Evolutionary conservation across 768 basidiomycete species (phyloP).

Genomic region (Tephrocybe sp.): DNA sequence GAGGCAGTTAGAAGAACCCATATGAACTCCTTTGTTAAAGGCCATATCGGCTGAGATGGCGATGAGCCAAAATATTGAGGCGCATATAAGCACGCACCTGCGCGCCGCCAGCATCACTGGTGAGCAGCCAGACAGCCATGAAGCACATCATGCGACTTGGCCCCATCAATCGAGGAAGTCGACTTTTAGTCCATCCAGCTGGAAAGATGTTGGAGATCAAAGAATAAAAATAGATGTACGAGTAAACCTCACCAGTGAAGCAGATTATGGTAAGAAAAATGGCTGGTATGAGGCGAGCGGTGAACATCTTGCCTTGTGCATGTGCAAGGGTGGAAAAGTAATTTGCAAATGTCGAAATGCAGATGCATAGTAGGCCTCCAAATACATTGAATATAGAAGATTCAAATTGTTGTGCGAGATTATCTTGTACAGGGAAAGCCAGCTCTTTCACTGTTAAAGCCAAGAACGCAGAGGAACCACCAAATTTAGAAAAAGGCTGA

Average conservation of each 20-base stretch:
- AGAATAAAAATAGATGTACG: neutral
- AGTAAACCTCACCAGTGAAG: slow-evolving; percentile 32
- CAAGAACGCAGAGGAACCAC: slow-evolving; percentile 39
- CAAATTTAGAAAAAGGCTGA: slow-evolving; percentile 38
- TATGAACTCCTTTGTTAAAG: slow-evolving; percentile 32
- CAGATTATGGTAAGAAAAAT: slow-evolving; percentile 38
- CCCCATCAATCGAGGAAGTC: slow-evolving; percentile 41
- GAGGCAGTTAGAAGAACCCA: slow-evolving; percentile 43
- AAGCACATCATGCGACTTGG: slow-evolving; percentile 48
- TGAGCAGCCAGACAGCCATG: slow-evolving; percentile 46
- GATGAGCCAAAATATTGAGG: neutral
- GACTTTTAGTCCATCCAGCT: slow-evolving; percentile 38
- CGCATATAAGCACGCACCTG: slow-evolving; percentile 22
- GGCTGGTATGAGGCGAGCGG: slow-evolving; percentile 36
- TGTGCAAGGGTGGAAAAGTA: slow-evolving; percentile 19
- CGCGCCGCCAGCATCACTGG: slow-evolving; percentile 30
- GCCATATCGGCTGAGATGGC: slow-evolving; percentile 19
- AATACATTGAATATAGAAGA: slow-evolving; percentile 40
- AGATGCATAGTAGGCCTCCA: slow-evolving; percentile 41
- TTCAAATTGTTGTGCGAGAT: slow-evolving; percentile 48
- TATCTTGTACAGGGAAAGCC: slow-evolving; percentile 46
- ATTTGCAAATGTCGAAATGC: slow-evolving; percentile 23
- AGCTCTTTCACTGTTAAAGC: slow-evolving; percentile 42
- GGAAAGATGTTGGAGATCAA: neutral
- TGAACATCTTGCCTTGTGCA: slow-evolving; percentile 18